These are phyloP conservation scores for Colletotrichum destructivum DNA, from an alignment of 2,329 filamentous ascomycete genomes.

Conservation along the genomic window DNA sequence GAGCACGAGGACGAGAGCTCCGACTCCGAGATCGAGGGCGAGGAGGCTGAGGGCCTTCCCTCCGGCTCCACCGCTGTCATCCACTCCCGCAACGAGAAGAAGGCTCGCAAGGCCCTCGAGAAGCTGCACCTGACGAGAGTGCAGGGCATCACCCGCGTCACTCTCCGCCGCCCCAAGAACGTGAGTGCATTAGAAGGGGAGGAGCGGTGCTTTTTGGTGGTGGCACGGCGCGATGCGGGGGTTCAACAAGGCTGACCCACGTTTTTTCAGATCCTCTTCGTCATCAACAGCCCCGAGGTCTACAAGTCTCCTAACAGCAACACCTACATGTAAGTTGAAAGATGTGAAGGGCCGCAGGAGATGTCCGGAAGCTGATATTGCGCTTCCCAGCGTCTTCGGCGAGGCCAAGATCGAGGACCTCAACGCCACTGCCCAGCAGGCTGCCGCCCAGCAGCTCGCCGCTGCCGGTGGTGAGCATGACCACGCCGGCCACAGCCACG, in stretches of 20 bases:
- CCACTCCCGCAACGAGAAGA: constrained; percentile 99
- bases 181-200: constrained; percentile 71
- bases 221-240: constrained; percentile 17
- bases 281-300: constrained; percentile 99
- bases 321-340: constrained; percentile 92
- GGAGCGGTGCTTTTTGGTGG: constrained; percentile 2
- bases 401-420: constrained; percentile 99
- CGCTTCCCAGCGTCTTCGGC: constrained; percentile 82
- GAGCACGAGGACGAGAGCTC: constrained; percentile 81
- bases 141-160: constrained; percentile 97
- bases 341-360: constrained; percentile 38
- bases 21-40: constrained; percentile 84
- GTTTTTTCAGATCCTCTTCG: constrained; percentile 88
- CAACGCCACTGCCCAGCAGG: constrained; percentile 97
- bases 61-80: constrained; percentile 91
- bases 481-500: constrained; percentile 81
- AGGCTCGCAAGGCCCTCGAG: constrained; percentile 98
- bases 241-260: constrained; percentile 41
- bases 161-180: constrained; percentile 98
- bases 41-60: constrained; percentile 77
- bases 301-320: constrained; percentile 99
- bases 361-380: constrained; percentile 2
- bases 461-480: constrained; percentile 76
- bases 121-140: constrained; percentile 98
- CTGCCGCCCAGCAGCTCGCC: constrained; percentile 95